phyloP scores from a whole-genome alignment of 169 alveolate species.

The Theileria parva region DNA sequence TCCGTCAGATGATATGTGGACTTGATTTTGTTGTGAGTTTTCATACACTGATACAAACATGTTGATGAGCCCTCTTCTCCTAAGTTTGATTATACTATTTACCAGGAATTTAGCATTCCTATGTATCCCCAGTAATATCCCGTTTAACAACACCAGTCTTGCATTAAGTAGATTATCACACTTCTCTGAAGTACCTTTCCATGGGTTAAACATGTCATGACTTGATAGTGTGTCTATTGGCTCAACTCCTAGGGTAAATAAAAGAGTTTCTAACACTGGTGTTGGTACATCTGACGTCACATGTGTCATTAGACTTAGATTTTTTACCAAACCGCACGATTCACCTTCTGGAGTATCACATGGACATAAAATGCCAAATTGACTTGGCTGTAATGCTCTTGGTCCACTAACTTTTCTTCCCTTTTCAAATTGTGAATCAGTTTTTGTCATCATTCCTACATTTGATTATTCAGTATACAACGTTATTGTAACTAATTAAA shows the following conservation, averaged over 20 bases:
- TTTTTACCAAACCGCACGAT: conserved; percentile 98
- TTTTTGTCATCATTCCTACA: conserved; percentile 87
- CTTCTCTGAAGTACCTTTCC: conserved; percentile 64
- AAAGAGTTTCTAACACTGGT: conserved; percentile 70
- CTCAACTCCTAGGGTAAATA: conserved; percentile 80
- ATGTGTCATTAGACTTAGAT: conserved; percentile 95
- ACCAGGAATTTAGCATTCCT: conserved; percentile 86
- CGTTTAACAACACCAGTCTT: conserved; percentile 88
- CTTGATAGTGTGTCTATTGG: conserved; percentile 70
- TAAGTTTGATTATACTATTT: conserved; percentile 84
- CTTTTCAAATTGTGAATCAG: conserved; percentile 88
- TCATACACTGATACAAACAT: conserved; percentile 95
- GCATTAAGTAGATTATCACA: conserved; percentile 66
- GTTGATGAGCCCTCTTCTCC: conserved; percentile 95
- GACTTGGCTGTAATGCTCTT: conserved; percentile 98
- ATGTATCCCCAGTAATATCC: conserved; percentile 92
- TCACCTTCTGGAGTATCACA: conserved; percentile 99
- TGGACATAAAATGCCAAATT: conserved; percentile 99
- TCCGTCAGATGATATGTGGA: conserved; percentile 97
- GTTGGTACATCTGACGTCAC: conserved; percentile 95
- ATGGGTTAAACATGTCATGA: conserved; percentile 60
- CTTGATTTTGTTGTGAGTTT: conserved; percentile 88
- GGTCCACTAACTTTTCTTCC: conserved; percentile 97
- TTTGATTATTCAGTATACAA: too few species aligned
- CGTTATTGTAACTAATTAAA: neutral